Evolutionary conservation across 2,329 filamentous ascomycete species (phyloP).

Genomic region (Neonectria neomacrospora): DNA sequence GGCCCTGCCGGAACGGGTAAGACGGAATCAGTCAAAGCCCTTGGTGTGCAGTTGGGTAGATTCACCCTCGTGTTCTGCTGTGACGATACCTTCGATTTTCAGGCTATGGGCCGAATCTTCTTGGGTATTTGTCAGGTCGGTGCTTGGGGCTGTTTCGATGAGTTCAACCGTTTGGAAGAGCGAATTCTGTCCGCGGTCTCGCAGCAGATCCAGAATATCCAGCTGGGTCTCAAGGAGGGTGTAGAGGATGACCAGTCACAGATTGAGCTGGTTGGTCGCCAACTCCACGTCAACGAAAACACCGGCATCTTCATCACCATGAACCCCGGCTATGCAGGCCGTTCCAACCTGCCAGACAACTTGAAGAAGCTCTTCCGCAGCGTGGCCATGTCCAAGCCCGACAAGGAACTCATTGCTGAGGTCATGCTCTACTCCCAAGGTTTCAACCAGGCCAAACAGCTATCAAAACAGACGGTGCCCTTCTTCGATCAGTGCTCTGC

Average conservation of each 20-base stretch:
- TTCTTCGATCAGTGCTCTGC: constrained; percentile 94
- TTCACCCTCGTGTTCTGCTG: constrained; percentile 99
- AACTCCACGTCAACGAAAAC: constrained; percentile 88
- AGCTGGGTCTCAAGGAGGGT: constrained; percentile 90
- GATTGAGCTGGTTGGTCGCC: constrained; percentile 93
- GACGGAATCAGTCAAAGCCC: constrained; percentile 97
- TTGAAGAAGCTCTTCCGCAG: constrained; percentile 99
- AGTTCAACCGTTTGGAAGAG: constrained; percentile 99
- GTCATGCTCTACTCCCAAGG: constrained; percentile 99
- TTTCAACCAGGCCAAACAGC: constrained; percentile 93
- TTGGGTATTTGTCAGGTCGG: constrained; percentile 98
- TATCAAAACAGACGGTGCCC: constrained; percentile 95
- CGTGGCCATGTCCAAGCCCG: constrained; percentile 99
- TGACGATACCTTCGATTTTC: constrained; percentile 99
- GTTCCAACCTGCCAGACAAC: constrained; percentile 98
- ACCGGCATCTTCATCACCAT: constrained; percentile 99
- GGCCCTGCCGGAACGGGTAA: constrained; percentile 98
- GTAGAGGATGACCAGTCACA: constrained; percentile 84
- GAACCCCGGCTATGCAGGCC: constrained; percentile 98
- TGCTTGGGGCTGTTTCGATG: constrained; percentile 99
- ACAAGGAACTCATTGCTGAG: constrained; percentile 99
- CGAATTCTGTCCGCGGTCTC: constrained; percentile 97
- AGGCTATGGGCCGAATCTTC: constrained; percentile 99
- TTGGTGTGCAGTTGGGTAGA: constrained; percentile 94
- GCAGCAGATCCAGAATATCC: constrained; percentile 99